A percentile compares a stretch with the other conserved stretches of the same genome.
Evolutionary conservation across 176 grass and related monocot species (phyloP).

Genomic region (Carex parvula): DNA sequence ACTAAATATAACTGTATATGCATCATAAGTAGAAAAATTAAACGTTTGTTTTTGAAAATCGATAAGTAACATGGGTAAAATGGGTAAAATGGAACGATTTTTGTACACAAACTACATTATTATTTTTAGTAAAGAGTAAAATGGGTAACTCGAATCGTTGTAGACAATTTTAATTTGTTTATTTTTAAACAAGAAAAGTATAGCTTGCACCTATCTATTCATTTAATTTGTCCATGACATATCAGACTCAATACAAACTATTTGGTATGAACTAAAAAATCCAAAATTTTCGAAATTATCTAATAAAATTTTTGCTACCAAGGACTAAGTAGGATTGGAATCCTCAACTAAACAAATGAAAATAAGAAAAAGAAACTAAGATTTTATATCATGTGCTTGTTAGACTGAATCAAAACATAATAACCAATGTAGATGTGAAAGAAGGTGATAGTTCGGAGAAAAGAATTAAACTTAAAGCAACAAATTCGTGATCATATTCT

Average conservation of each 20-base stretch:
- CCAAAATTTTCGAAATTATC: neutral
- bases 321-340: neutral
- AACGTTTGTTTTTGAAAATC: too few species aligned
- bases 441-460: neutral
- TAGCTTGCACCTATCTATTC: neutral
- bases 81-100: too few species aligned
- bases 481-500: neutral
- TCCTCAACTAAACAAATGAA: neutral
- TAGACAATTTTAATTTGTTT: neutral
- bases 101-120: too few species aligned
- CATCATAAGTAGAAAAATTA: too few species aligned
- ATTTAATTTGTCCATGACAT: neutral
- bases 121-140: too few species aligned
- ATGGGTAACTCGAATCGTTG: neutral
- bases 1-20: too few species aligned
- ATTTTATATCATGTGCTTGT: neutral
- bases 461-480: neutral
- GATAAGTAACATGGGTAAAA: too few species aligned
- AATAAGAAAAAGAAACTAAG: neutral
- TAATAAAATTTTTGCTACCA: neutral
- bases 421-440: neutral
- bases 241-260: neutral
- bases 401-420: neutral
- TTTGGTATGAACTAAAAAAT: neutral
- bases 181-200: neutral